These are phyloP conservation scores for Aphanomyces cochlioides DNA, from an alignment of 352 stramenopile species.

Conservation along the genomic window DNA sequence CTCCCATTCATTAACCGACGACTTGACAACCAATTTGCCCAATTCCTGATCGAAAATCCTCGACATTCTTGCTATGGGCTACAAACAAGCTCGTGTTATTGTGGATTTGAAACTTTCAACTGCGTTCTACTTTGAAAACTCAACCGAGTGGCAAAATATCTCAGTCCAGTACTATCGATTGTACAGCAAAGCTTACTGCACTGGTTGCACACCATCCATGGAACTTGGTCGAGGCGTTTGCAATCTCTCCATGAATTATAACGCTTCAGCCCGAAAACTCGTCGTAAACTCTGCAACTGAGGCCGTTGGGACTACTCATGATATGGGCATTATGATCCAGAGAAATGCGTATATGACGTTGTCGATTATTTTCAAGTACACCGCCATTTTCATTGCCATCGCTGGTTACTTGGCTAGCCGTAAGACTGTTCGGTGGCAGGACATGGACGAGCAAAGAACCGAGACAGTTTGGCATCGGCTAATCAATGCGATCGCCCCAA, in stretches of 20 bases:
- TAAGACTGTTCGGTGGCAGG: conserved; percentile 17
- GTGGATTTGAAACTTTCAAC: conserved; percentile 2
- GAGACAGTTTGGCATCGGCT: not conserved
- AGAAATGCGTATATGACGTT: conserved; percentile 7
- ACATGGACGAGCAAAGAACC: not conserved
- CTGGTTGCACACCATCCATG: conserved; percentile 9
- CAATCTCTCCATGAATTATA: conserved; percentile 14
- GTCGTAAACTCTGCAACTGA: not conserved
- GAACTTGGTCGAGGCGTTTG: conserved; percentile 15
- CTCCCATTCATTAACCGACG: not conserved
- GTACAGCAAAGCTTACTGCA: conserved; percentile 23
- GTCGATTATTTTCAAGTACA: not conserved
- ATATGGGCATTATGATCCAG: conserved; percentile 21
- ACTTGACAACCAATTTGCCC: conserved; percentile 10
- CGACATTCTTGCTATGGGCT: not conserved
- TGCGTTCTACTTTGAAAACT: not conserved
- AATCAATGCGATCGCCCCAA: not conserved
- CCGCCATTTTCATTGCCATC: conserved; percentile 16
- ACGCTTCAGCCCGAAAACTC: not conserved
- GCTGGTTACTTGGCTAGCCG: conserved; percentile 17
- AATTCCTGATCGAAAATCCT: not conserved
- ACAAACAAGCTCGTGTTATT: not conserved
- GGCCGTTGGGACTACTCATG: not conserved
- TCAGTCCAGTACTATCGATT: conserved; percentile 7
- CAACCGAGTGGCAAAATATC: not conserved